Conservation (phyloP, 2,329 filamentous ascomycete species). For the Alternaria sp. region DNA sequence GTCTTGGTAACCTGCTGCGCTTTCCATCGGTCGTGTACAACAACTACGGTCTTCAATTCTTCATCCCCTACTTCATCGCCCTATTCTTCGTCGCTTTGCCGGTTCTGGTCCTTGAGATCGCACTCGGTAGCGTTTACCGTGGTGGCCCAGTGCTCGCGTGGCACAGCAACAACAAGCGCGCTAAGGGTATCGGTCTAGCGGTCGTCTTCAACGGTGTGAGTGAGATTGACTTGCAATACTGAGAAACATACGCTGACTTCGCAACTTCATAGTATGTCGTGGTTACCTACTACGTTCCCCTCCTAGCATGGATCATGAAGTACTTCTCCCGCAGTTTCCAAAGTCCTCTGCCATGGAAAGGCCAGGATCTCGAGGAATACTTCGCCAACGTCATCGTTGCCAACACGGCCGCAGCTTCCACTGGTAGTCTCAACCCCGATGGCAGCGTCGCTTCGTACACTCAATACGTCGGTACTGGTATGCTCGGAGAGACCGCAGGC, state of each 20-base stretch:
- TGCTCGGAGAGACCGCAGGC: neutral
- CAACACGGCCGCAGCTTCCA: neutral
- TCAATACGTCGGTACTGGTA: neutral
- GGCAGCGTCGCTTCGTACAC: conserved; percentile 14
- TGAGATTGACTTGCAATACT: neutral
- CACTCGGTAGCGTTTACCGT: conserved; percentile 25
- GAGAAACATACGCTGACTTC: no score
- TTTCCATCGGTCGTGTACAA: conserved; percentile 26
- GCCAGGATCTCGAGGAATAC: neutral
- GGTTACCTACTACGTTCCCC: conserved; percentile 20
- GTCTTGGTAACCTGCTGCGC: conserved; percentile 23
- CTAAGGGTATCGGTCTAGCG: conserved; percentile 19
- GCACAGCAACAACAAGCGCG: conserved; percentile 23
- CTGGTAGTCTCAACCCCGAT: conserved; percentile 6
- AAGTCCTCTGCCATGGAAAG: conserved; percentile 8
- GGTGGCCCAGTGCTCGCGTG: conserved; percentile 26
- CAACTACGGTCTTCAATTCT: conserved; percentile 26
- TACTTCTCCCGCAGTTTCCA: conserved; percentile 6
- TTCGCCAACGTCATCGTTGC: conserved; percentile 4
- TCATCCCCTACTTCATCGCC: conserved; percentile 20
- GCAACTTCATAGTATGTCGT: conserved; percentile 3
- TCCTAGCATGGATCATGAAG: conserved; percentile 19
- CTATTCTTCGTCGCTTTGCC: conserved; percentile 24
- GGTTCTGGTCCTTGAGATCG: conserved; percentile 21
- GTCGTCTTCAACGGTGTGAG: conserved; percentile 16